phyloP scores from a whole-genome alignment of 208 protist species.

The Leishmania turanica region DNA sequence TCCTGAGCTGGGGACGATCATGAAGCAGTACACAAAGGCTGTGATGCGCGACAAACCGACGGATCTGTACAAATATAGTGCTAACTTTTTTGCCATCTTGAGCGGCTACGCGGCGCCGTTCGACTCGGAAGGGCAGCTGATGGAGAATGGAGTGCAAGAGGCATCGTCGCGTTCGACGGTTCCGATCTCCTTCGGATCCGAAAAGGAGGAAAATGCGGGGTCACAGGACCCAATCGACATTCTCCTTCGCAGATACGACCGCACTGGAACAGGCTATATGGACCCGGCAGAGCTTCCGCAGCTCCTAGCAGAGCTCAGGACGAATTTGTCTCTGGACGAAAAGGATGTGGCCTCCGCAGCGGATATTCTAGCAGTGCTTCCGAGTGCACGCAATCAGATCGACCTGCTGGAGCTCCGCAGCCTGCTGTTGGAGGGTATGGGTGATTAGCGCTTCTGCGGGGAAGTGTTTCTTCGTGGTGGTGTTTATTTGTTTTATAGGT shows the following conservation, averaged over 20 bases:
- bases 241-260: conserved; percentile 67
- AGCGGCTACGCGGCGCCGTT: conserved; percentile 74
- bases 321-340: conserved; percentile 44
- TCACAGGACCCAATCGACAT: conserved; percentile 43
- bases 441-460: not conserved
- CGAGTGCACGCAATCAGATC: conserved; percentile 37
- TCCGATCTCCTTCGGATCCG: not conserved
- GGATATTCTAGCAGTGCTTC: conserved; percentile 52
- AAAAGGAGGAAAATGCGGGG: conserved; percentile 22
- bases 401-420: conserved; percentile 75
- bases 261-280: conserved; percentile 49
- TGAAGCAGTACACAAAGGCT: conserved; percentile 94
- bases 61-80: conserved; percentile 92
- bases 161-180: not conserved
- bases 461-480: not conserved
- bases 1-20: conserved; percentile 87
- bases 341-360: conserved; percentile 54
- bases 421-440: conserved; percentile 53
- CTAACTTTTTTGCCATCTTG: conserved; percentile 93
- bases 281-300: conserved; percentile 40
- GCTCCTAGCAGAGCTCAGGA: conserved; percentile 62
- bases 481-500: not conserved
- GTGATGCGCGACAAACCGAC: conserved; percentile 82
- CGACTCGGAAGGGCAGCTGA: conserved; percentile 74
- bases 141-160: conserved; percentile 27